A percentile compares a stretch with the other conserved stretches of the same genome.
phyloP scores from a whole-genome alignment of 768 basidiomycete species.

The Omphalotus guepiniiformis region DNA sequence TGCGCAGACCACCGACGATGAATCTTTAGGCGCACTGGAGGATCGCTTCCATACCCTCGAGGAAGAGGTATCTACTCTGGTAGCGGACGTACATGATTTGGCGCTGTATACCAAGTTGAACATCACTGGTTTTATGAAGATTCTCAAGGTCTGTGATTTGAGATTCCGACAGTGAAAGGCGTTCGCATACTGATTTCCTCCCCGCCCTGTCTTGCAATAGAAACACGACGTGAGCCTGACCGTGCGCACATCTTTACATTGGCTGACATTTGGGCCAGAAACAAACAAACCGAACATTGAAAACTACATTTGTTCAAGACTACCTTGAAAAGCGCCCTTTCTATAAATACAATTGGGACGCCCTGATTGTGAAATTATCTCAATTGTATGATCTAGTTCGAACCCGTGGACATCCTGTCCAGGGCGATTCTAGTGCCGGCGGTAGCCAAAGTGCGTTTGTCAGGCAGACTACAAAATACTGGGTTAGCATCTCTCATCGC shows the following conservation, averaged over 20 bases:
- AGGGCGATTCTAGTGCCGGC: slow-evolving; percentile 92
- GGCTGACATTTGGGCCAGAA: slow-evolving; percentile 51
- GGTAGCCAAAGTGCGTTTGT: slow-evolving; percentile 96
- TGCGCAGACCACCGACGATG: slow-evolving; percentile 39
- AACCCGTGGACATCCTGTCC: slow-evolving; percentile 90
- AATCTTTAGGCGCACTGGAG: slow-evolving; percentile 74
- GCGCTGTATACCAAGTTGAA: slow-evolving; percentile 94
- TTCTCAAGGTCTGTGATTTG: slow-evolving; percentile 88
- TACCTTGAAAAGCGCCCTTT: slow-evolving; percentile 94
- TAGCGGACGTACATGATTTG: slow-evolving; percentile 89
- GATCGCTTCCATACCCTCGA: slow-evolving; percentile 84
- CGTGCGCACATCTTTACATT: neutral
- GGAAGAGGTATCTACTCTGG: slow-evolving; percentile 91
- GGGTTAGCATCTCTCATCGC: slow-evolving; percentile 48
- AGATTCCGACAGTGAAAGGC: no score
- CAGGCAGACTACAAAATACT: slow-evolving; percentile 98
- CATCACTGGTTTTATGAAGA: slow-evolving; percentile 98
- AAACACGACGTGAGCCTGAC: slow-evolving; percentile 88
- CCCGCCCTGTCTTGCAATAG: slow-evolving; percentile 29
- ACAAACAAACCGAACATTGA: slow-evolving; percentile 81
- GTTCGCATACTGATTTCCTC: slow-evolving; percentile 11
- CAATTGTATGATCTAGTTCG: slow-evolving; percentile 93
- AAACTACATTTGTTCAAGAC: slow-evolving; percentile 83
- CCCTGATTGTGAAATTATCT: slow-evolving; percentile 92
- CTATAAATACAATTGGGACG: slow-evolving; percentile 96